Percentiles rank a stretch among this genome's conserved stretches.
Evolutionary conservation across 1,284 basidiomycete genomes (phyloP).

Genomic region (Pisolithus thermaeus): DNA sequence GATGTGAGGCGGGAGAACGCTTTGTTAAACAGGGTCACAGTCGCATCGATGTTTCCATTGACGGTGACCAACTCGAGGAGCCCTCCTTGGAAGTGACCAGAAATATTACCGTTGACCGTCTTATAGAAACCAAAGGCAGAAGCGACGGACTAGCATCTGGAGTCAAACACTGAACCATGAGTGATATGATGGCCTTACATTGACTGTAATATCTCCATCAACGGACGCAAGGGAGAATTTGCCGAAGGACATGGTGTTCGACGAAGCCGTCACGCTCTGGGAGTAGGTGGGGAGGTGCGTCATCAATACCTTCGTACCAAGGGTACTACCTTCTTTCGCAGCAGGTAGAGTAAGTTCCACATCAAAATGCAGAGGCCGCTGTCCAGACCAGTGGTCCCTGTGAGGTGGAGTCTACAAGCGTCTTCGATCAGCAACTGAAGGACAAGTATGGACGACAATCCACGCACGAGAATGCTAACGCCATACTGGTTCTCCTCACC

Average conservation of each 20-base stretch:
- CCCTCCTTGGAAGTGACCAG: constrained; percentile 36
- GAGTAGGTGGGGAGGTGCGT: constrained; percentile 30
- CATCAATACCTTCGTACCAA: constrained; percentile 30
- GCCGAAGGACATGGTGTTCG: constrained; percentile 29
- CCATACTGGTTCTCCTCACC: constrained; percentile 30
- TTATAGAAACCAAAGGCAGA: constrained; percentile 26
- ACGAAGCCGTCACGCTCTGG: constrained; percentile 28
- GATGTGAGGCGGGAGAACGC: constrained; percentile 12
- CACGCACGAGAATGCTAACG: constrained; percentile 39
- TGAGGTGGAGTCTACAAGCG: constrained; percentile 5
- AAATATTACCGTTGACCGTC: constrained; percentile 33
- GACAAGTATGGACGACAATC: not conserved
- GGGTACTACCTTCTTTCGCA: constrained; percentile 9
- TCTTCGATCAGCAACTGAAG: not conserved
- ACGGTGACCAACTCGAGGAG: constrained; percentile 32
- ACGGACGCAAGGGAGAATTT: constrained; percentile 24
- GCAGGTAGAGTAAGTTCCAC: constrained; percentile 31
- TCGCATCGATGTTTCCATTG: constrained; percentile 34
- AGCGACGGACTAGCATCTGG: constrained; percentile 29
- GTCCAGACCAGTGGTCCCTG: constrained; percentile 3
- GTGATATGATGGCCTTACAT: constrained; percentile 19
- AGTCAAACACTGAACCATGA: constrained; percentile 1
- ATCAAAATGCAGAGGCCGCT: constrained; percentile 22
- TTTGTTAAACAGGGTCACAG: constrained; percentile 30
- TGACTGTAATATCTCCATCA: constrained; percentile 24